Base-by-base conservation (phyloP, 768 basidiomycete species). In the Rossbeevera mucosa region DNA sequence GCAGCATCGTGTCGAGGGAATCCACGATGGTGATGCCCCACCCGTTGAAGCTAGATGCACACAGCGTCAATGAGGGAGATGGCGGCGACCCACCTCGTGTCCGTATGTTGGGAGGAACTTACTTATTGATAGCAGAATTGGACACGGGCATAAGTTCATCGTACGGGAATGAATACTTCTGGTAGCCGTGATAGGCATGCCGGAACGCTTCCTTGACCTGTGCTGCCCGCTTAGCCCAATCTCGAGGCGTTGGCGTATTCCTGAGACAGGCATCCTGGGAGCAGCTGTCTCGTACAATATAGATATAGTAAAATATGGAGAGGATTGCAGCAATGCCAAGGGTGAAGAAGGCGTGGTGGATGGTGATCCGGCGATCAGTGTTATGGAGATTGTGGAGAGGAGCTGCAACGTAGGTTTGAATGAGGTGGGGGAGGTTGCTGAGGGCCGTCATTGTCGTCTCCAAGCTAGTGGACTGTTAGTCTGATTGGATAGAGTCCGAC, bases 21-120 rank as follows among this genome's bases (percentile, higher is more conserved):
- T 96, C 94, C 45, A 91, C 77, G 21, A 82, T 72, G 7, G 88
- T 86, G 7, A 88, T 75, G 25, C 83, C 84, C 88, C 88, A 91
- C 13, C 85, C 86, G 63, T 90, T 90, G 66, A 88, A 86, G 50
- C 88, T 89, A 33, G 38, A 6, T 7, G 18, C 3, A 41, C 14
- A 42, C 7, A 43, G 53, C 5, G 25, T 64, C 44, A 61, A 28
- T 29, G 31, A 47, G 2, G 29, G 22, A 18, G 13, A 38, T 13
- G 7, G 36, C 5, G 29, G 2, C 13, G 20, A 25, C 30, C 16
- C 33, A 45, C 21, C 18, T 22, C 24, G 33, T 24, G 12, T 22
- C 7, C n/a, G 28, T 18, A 7, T 3, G 30, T 2, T 30, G 13
- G 31, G 21, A n/a, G 16, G 18, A 18, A 64, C 78, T 56, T 59